Evolutionary conservation across 2,329 filamentous ascomycete genomes (phyloP).

Genomic region (Aspergillus aculeatinus): DNA sequence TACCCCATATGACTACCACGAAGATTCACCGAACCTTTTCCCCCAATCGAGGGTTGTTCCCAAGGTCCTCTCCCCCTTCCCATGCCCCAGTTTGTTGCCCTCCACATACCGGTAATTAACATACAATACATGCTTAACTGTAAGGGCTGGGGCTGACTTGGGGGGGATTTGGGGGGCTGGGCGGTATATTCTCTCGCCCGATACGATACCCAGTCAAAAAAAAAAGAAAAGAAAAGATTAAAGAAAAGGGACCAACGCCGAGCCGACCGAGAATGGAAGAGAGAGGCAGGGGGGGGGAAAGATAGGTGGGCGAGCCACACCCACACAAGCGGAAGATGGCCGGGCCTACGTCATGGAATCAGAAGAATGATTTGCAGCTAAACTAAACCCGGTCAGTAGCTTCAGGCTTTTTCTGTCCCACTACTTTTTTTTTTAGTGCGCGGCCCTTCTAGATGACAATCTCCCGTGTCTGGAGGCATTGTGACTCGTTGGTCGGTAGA

Average conservation of each 20-base stretch:
- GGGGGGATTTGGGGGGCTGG: not conserved
- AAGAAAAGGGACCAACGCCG: not conserved
- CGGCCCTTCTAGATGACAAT: conserved; percentile 26
- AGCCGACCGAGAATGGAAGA: conserved; percentile 4
- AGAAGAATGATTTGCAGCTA: conserved; percentile 27
- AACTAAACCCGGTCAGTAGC: not conserved
- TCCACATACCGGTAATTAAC: not conserved
- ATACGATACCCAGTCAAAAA: not conserved
- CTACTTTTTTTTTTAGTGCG: not conserved
- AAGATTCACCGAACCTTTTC: not conserved
- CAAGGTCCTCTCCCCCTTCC: not conserved
- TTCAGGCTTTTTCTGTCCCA: too few species aligned
- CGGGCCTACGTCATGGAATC: conserved; percentile 22
- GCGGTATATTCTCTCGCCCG: not conserved
- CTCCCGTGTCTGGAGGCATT: conserved; percentile 19
- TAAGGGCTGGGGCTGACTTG: not conserved
- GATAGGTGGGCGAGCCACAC: conserved; percentile 1
- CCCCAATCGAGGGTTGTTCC: not conserved
- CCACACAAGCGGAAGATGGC: conserved; percentile 12
- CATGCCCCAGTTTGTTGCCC: not conserved
- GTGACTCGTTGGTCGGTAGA: not conserved
- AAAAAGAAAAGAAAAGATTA: not conserved
- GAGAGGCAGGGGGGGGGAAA: conserved; percentile 2
- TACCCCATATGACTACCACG: not conserved
- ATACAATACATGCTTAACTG: not conserved